phyloP scores from a whole-genome alignment of 2,329 filamentous ascomycete genomes.

The Claviceps paspali region DNA sequence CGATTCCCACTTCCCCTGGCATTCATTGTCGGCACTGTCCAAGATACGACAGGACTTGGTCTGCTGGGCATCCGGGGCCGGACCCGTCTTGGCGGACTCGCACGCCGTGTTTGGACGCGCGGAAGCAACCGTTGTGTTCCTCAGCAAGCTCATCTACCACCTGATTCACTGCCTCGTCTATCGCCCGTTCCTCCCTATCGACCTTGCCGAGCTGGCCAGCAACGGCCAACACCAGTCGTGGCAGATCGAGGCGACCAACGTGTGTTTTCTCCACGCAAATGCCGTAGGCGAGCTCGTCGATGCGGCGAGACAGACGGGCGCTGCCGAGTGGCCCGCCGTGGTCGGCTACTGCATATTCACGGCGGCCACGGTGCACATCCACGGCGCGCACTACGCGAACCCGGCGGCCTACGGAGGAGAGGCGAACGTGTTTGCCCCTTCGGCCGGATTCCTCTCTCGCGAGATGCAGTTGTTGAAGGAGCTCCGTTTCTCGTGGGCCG shows the following conservation, averaged over 20 bases:
- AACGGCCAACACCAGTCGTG: slow-evolving; percentile 77
- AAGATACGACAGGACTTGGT: slow-evolving; percentile 77
- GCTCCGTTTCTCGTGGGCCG: slow-evolving; percentile 60
- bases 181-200: slow-evolving; percentile 71
- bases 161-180: slow-evolving; percentile 78
- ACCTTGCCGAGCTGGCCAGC: slow-evolving; percentile 64
- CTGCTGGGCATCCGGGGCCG: slow-evolving; percentile 69
- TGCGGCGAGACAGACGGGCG: slow-evolving; percentile 55
- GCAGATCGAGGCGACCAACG: slow-evolving; percentile 82
- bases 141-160: slow-evolving; percentile 80
- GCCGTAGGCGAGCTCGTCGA: slow-evolving; percentile 74
- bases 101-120: slow-evolving; percentile 61
- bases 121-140: slow-evolving; percentile 62
- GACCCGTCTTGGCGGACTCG: slow-evolving; percentile 63
- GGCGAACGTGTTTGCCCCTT: slow-evolving; percentile 47
- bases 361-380: slow-evolving; percentile 75
- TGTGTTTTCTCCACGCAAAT: slow-evolving; percentile 76
- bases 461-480: slow-evolving; percentile 71
- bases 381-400: slow-evolving; percentile 65
- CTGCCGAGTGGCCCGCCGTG: slow-evolving; percentile 74
- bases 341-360: slow-evolving; percentile 78
- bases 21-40: slow-evolving; percentile 69
- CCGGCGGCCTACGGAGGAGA: slow-evolving; percentile 26
- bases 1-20: slow-evolving; percentile 84
- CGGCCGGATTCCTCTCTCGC: slow-evolving; percentile 54